A percentile compares a stretch with the other conserved stretches of the same genome.
These are phyloP conservation scores for Senecio squalidus DNA, from an alignment of 140 eudicot species.

Conservation along the genomic window DNA sequence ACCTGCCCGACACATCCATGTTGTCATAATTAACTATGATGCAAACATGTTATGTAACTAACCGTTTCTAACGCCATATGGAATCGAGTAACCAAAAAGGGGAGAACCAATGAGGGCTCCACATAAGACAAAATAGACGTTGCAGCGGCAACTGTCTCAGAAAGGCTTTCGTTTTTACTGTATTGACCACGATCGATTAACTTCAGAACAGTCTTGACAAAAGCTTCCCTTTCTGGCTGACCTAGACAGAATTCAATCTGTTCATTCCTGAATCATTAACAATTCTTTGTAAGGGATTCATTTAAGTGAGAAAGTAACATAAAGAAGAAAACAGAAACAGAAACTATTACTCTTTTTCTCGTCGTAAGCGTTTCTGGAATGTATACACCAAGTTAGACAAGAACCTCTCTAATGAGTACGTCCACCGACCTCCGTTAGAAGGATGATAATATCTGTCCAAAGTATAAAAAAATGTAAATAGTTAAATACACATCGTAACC, in stretches of 20 bases:
- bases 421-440: conserved; percentile 99
- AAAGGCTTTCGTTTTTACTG: conserved; percentile 84
- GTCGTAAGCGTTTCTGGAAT: conserved; percentile 73
- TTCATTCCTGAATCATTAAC: conserved; percentile 53
- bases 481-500: conserved; percentile 6
- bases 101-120: conserved; percentile 92
- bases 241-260: conserved; percentile 48
- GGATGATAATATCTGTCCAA: conserved; percentile 89
- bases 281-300: conserved; percentile 14
- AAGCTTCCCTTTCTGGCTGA: conserved; percentile 70
- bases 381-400: conserved; percentile 72
- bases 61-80: conserved; percentile 99
- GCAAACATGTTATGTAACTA: conserved; percentile 28
- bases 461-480: conserved; percentile 4
- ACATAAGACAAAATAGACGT: conserved; percentile 86
- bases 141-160: conserved; percentile 94
- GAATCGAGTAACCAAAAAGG: conserved; percentile 88
- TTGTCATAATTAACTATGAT: conserved; percentile 1
- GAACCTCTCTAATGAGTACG: conserved; percentile 79
- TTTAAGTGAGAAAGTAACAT: background rate
- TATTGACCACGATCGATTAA: conserved; percentile 96
- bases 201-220: conserved; percentile 69
- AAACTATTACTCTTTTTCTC: conserved; percentile 69
- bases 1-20: too few species aligned
- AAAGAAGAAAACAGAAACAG: background rate